Conservation (phyloP, 331 rosid genomes). For the Acacia pycnantha region DNA sequence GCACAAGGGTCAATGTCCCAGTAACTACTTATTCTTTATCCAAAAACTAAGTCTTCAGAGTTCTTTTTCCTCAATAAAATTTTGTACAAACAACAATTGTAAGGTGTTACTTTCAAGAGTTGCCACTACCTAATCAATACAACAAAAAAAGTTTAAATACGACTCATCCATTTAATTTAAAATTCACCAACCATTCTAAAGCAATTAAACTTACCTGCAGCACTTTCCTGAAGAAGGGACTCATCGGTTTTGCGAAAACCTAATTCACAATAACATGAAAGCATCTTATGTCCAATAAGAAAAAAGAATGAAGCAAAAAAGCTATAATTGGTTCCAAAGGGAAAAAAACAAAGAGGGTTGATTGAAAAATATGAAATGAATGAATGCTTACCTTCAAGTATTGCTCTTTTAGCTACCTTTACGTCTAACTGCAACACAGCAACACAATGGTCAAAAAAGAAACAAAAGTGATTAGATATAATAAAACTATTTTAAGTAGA, state of each 20-base stretch:
- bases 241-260: conserved; percentile 86
- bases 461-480: conserved; percentile 2
- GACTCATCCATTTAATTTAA: background rate
- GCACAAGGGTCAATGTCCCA: background rate
- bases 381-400: conserved; percentile 66
- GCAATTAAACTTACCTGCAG: conserved; percentile 50
- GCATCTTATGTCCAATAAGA: conserved; percentile 13
- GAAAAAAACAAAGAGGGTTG: background rate
- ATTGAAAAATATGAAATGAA: background rate
- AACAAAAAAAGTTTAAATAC: background rate
- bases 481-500: conserved; percentile 7
- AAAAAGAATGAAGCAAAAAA: background rate
- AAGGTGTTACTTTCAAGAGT: background rate
- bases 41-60: background rate
- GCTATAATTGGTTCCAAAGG: background rate
- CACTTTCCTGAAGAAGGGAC: conserved; percentile 73
- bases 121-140: background rate
- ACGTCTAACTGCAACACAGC: conserved; percentile 68
- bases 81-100: background rate
- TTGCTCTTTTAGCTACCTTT: conserved; percentile 69
- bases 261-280: conserved; percentile 24
- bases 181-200: conserved; percentile 18
- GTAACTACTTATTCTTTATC: background rate
- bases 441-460: background rate
- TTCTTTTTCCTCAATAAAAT: background rate